Percentiles rank a stretch among this genome's conserved stretches.
Evolutionary conservation across 139 green algal species (phyloP).

Genomic region (Tetratostichococcus sp.): DNA sequence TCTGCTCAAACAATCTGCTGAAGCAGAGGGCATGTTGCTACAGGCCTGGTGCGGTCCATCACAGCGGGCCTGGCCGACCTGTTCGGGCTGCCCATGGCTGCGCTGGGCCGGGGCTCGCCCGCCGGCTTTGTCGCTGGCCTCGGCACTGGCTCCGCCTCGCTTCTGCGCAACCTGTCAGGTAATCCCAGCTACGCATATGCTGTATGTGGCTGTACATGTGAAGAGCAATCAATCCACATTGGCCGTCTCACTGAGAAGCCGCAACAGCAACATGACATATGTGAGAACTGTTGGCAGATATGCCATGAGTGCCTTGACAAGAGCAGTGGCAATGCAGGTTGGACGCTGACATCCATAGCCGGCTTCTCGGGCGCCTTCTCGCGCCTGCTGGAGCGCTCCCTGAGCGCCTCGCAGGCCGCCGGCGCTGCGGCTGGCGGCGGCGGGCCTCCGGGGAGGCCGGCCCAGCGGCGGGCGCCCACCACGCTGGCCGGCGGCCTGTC

Average conservation of each 20-base stretch:
- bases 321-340: constrained; percentile 8
- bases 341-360: constrained; percentile 47
- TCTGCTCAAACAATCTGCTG: no score
- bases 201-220: neutral
- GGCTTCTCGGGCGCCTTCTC: constrained; percentile 46
- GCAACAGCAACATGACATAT: no score
- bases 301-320: no score
- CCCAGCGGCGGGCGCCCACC: neutral
- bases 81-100: constrained; percentile 50
- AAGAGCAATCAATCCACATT: no score
- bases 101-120: constrained; percentile 24
- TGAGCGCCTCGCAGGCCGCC: neutral
- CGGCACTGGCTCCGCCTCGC: constrained; percentile 44
- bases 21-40: neutral
- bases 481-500: neutral
- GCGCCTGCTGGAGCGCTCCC: constrained; percentile 29
- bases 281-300: no score
- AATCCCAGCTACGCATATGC: neutral
- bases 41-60: constrained; percentile 41
- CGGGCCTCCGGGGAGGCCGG: neutral
- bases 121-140: constrained; percentile 51
- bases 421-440: constrained; percentile 3
- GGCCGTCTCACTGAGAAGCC: no score
- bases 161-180: constrained; percentile 53
- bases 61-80: constrained; percentile 39